Conservation (phyloP, 164 flowering plant genomes). For the Pachysandra terminalis region DNA sequence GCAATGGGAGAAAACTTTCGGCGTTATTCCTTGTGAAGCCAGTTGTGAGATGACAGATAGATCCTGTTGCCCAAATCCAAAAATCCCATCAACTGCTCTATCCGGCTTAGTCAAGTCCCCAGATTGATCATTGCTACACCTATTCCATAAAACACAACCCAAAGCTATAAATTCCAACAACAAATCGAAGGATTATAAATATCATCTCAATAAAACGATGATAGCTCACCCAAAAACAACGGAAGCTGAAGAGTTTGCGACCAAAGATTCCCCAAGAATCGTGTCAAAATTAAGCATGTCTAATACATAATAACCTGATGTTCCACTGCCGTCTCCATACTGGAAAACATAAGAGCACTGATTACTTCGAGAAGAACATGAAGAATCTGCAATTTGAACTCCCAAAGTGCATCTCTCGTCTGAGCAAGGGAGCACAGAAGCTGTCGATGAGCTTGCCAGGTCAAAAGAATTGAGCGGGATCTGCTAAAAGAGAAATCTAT, state of each 20-base stretch:
- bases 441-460: conserved; percentile 64
- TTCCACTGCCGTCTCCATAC: conserved; percentile 97
- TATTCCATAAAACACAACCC: conserved; percentile 33
- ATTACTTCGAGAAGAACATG: conserved; percentile 42
- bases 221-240: conserved; percentile 75
- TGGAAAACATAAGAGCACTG: conserved; percentile 71
- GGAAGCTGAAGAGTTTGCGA: conserved; percentile 58
- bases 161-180: conserved; percentile 6
- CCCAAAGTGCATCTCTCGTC: conserved; percentile 58
- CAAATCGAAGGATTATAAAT: background rate
- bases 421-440: conserved; percentile 55
- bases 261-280: conserved; percentile 39
- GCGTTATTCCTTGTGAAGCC: conserved; percentile 67
- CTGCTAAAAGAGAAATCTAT: conserved; percentile 31
- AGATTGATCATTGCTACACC: conserved; percentile 74
- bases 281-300: conserved; percentile 62
- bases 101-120: conserved; percentile 89
- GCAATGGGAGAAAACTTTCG: conserved; percentile 90
- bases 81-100: conserved; percentile 94
- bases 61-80: conserved; percentile 86
- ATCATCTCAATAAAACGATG: background rate
- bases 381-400: conserved; percentile 55
- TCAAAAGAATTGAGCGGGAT: conserved; percentile 61
- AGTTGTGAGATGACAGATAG: conserved; percentile 87
- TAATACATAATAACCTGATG: conserved; percentile 77